A percentile compares a stretch with the other conserved stretches of the same genome.
phyloP scores from a whole-genome alignment of 306 rosid species.

The Phaseolus lunatus region DNA sequence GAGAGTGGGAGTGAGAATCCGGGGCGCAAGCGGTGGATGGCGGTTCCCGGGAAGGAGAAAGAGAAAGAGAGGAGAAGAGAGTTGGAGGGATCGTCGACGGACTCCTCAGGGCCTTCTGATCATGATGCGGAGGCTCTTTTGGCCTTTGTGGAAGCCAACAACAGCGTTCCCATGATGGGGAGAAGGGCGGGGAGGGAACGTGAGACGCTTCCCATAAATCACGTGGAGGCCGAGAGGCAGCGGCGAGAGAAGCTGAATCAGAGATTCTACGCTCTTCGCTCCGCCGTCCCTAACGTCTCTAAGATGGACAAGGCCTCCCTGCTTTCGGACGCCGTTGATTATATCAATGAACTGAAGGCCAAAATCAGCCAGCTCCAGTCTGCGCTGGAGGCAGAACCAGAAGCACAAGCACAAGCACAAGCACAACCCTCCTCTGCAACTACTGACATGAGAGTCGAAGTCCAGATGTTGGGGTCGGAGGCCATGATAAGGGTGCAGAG shows the following conservation, averaged over 20 bases:
- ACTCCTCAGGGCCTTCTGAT: constrained; percentile 28
- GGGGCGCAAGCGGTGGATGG: neutral
- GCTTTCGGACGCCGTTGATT: constrained; percentile 61
- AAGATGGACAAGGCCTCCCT: constrained; percentile 82
- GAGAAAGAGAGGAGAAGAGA: neutral
- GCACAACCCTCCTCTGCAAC: neutral
- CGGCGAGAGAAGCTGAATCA: constrained; percentile 47
- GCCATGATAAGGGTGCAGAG: constrained; percentile 68
- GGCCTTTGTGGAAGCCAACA: neutral
- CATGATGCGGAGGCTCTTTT: constrained; percentile 17
- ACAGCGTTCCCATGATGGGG: neutral
- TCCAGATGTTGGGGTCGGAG: constrained; percentile 57
- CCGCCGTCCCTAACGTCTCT: constrained; percentile 73
- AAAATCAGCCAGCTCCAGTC: constrained; percentile 30
- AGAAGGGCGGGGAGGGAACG: constrained; percentile 37
- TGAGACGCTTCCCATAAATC: constrained; percentile 12
- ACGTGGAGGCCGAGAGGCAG: constrained; percentile 76
- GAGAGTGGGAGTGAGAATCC: neutral
- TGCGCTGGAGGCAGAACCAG: neutral
- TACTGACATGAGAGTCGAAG: constrained; percentile 51
- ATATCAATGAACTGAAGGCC: constrained; percentile 63
- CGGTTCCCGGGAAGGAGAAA: neutral
- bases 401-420: too few species aligned
- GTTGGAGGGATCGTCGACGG: constrained; percentile 1
- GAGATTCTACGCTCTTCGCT: constrained; percentile 71